phyloP scores from a whole-genome alignment of 495 filamentous ascomycete species.

The Penicillium manginii region DNA sequence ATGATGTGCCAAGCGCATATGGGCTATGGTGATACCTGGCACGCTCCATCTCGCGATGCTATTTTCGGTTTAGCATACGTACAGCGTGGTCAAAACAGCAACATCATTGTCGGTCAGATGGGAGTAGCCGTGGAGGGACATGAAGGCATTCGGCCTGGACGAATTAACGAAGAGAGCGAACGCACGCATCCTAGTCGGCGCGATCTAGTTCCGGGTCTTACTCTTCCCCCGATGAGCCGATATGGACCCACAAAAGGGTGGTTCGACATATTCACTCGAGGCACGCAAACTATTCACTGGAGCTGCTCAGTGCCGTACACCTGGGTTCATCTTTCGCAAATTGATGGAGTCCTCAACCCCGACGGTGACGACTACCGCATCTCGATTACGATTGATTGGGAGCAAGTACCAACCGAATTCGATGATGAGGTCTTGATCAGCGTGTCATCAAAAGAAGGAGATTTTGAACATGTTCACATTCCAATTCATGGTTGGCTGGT shows the following conservation, averaged over 20 bases:
- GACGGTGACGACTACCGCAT: slow-evolving; percentile 51
- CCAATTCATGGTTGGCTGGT: slow-evolving; percentile 59
- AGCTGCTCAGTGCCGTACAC: slow-evolving; percentile 50
- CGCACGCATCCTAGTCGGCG: slow-evolving; percentile 61
- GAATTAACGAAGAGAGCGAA: slow-evolving; percentile 53
- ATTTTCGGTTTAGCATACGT: slow-evolving; percentile 29
- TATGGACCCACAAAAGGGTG: slow-evolving; percentile 63
- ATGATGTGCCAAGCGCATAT: slow-evolving; percentile 67
- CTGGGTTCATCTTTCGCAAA: slow-evolving; percentile 62
- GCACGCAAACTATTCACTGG: slow-evolving; percentile 62
- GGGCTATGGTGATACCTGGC: slow-evolving; percentile 48
- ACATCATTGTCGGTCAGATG: slow-evolving; percentile 53
- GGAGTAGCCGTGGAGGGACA: slow-evolving; percentile 66
- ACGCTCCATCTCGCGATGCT: slow-evolving; percentile 27
- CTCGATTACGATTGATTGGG: slow-evolving; percentile 48
- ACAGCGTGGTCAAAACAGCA: slow-evolving; percentile 32
- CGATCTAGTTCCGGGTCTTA: slow-evolving; percentile 49
- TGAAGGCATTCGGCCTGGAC: slow-evolving; percentile 45
- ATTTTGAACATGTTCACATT: slow-evolving; percentile 57
- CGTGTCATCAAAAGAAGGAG: slow-evolving; percentile 55
- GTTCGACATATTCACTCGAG: slow-evolving; percentile 70
- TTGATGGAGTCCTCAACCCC: slow-evolving; percentile 54
- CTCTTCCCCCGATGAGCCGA: slow-evolving; percentile 61
- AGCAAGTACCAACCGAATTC: slow-evolving; percentile 30
- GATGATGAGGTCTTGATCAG: slow-evolving; percentile 33